phyloP scores from a whole-genome alignment of 805 yeast genomes.

The Henningerozyma blattae region DNA sequence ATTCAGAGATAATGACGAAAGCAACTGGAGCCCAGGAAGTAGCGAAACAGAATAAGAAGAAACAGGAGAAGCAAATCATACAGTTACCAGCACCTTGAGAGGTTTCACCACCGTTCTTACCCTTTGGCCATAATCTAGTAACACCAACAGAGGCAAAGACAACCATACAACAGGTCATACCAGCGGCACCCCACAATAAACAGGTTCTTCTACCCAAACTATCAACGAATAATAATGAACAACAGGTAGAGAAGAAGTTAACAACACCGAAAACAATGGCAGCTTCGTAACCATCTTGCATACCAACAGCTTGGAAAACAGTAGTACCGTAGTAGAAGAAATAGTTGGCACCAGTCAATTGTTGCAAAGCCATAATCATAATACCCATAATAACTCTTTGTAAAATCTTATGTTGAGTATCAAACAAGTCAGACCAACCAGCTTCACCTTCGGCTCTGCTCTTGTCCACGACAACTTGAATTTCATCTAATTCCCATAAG shows the following conservation, averaged over 20 bases:
- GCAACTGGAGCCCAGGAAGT: conserved; percentile 71
- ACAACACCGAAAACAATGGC: conserved; percentile 50
- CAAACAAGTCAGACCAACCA: conserved; percentile 50
- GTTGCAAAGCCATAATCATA: conserved; percentile 53
- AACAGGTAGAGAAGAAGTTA: conserved; percentile 46
- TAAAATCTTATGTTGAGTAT: conserved; percentile 53
- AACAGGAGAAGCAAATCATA: conserved; percentile 62
- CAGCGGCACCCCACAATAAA: conserved; percentile 36
- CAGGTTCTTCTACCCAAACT: conserved; percentile 43
- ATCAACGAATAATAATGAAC: conserved; percentile 41
- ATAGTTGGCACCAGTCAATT: conserved; percentile 57
- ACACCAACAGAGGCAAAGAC: conserved; percentile 56
- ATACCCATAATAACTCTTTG: conserved; percentile 41
- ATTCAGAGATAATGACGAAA: conserved; percentile 56
- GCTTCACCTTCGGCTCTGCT: conserved; percentile 55
- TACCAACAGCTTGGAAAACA: conserved; percentile 50
- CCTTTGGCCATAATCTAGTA: conserved; percentile 32
- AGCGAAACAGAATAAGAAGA: conserved; percentile 65
- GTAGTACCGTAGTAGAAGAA: conserved; percentile 61
- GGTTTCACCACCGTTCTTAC: conserved; percentile 25
- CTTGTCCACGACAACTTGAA: conserved; percentile 48
- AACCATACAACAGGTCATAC: conserved; percentile 36
- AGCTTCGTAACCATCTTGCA: conserved; percentile 47
- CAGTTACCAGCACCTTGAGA: conserved; percentile 52
- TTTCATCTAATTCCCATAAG: conserved; percentile 43